These are phyloP conservation scores for Xylaria longipes DNA, from an alignment of 495 filamentous ascomycete species.

Conservation along the genomic window DNA sequence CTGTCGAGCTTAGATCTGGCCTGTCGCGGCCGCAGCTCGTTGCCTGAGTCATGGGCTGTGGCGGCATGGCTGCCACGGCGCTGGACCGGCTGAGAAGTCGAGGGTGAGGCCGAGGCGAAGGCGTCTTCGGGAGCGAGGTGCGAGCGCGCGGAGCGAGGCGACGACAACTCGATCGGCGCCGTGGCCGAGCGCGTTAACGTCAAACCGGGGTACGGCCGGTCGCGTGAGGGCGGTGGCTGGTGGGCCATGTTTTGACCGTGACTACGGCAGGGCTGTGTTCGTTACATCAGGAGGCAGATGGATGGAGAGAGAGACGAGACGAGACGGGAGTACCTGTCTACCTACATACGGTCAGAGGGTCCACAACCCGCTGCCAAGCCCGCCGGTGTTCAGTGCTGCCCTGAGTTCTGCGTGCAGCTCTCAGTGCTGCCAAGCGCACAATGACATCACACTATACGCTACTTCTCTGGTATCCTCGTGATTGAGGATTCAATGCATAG, in stretches of 20 bases:
- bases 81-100: constrained; percentile 57
- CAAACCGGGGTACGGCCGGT: constrained; percentile 34
- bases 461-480: neutral
- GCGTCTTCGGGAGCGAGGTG: constrained; percentile 66
- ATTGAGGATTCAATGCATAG: neutral
- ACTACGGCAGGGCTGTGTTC: neutral
- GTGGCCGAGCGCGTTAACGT: constrained; percentile 51
- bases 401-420: neutral
- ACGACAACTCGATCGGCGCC: constrained; percentile 42
- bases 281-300: neutral
- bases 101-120: constrained; percentile 44
- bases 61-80: constrained; percentile 55
- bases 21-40: constrained; percentile 56
- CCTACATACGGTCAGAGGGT: neutral
- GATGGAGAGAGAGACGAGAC: neutral
- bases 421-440: neutral
- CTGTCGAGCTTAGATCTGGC: constrained; percentile 43
- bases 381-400: neutral
- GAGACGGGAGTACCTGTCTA: no score
- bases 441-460: constrained; percentile 2
- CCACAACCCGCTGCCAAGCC: constrained; percentile 4
- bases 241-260: constrained; percentile 12
- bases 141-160: constrained; percentile 52
- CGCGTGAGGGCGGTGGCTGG: constrained; percentile 8
- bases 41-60: constrained; percentile 37